Base-by-base conservation (phyloP, 2,329 filamentous ascomycete species). In the Ophiosphaerella herpotricha region DNA sequence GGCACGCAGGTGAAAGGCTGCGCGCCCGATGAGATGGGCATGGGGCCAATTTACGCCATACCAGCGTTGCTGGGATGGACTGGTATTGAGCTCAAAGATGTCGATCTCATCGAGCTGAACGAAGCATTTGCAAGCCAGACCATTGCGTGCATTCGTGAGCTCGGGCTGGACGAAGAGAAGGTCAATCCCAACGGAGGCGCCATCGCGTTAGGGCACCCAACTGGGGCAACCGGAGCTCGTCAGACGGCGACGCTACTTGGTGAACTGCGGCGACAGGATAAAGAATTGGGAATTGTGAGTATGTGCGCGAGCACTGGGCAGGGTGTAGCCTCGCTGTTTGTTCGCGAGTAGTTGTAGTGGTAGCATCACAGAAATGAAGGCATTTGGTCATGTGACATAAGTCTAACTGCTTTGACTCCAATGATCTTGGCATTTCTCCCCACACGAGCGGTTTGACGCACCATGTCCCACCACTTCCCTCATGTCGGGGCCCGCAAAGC, bases 111-210 rank as follows among this genome's bases (percentile, higher is more conserved):
- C 61, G 93, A 97, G 82, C 77, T 99, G 69, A 97, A 97, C 77
- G 93, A 97, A 81, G 93, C 94, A 1, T 97, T 97, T 67, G 93
- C 92, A 31, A 94, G 89, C 52, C 97, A 97, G 91, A 91, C 90
- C 1, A 90, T 97, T 35, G 97, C 96, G 81, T 96, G 91, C 77
- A 80, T 89, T 43, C 73, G 78, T 34, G 73, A 65, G 64, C 82
- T 94, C 38, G 82, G 82, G 48, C 75, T 93, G 39, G 85, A 89
- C 66, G 83, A 83, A 73, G 77, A 82, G 66, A 92, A 90, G 82
- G 85, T 93, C 81, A 94, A 93, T 78, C 82, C 86, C 16, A 83
- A 88, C 54, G 90, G 90, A 59, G 90, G 90, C 55, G 90, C 90
- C 58, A 92, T 93, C 68, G 90, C 90, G 7, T 80, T 94, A 0